Percentiles rank a stretch among this genome's conserved stretches.
These are phyloP conservation scores for Diaporthe sp. DNA, from an alignment of 2,329 filamentous ascomycete species.

Conservation along the genomic window DNA sequence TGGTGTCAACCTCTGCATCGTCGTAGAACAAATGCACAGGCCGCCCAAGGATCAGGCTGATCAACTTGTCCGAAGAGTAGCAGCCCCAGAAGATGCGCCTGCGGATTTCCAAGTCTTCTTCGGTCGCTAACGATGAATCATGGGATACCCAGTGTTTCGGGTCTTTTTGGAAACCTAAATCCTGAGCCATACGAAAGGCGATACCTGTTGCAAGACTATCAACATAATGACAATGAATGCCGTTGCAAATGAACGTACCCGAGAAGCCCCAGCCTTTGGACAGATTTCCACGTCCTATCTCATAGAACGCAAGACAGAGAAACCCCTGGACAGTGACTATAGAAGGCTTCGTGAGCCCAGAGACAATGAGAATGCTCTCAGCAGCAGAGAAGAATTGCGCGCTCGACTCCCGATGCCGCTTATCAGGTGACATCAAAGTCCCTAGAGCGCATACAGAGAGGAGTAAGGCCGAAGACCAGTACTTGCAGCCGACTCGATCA, in stretches of 20 bases:
- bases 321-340: conserved; percentile 47
- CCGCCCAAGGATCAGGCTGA: conserved; percentile 41
- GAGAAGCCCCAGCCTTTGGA: conserved; percentile 50
- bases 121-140: conserved; percentile 43
- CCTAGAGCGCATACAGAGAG: conserved; percentile 48
- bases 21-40: conserved; percentile 33
- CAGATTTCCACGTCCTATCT: conserved; percentile 47
- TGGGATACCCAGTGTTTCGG: conserved; percentile 44
- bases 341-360: conserved; percentile 44
- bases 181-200: conserved; percentile 50
- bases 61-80: conserved; percentile 48
- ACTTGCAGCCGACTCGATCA: conserved; percentile 43
- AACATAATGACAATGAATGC: conserved; percentile 46
- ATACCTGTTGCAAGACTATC: conserved; percentile 46
- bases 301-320: conserved; percentile 49
- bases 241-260: conserved; percentile 41
- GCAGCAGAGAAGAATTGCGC: conserved; percentile 46
- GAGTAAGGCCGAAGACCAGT: conserved; percentile 48
- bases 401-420: conserved; percentile 34
- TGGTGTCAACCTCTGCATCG: conserved; percentile 39
- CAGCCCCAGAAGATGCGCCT: conserved; percentile 50
- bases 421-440: conserved; percentile 41
- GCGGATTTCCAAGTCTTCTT: conserved; percentile 48
- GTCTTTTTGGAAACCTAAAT: conserved; percentile 49
- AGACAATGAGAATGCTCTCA: conserved; percentile 47